These are phyloP conservation scores for Cystofilobasidium ferigula DNA, from an alignment of 768 basidiomycete species.

Conservation along the genomic window DNA sequence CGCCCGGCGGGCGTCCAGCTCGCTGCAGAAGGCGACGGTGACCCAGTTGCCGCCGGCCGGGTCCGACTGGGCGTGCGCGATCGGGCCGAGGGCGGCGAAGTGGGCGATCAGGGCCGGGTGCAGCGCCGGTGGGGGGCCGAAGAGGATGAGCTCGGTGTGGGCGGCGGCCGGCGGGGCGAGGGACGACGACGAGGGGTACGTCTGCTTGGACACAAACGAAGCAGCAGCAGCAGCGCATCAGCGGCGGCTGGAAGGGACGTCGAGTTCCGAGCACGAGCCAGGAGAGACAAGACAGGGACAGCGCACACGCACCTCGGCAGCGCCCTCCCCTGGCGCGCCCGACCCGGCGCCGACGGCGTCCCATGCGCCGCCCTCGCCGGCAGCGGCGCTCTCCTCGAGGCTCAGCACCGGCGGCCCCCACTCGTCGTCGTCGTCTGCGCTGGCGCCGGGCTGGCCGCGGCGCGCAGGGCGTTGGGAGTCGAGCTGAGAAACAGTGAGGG, in stretches of 20 bases:
- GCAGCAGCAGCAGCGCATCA: not conserved
- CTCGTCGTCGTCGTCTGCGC: slow-evolving; percentile 11
- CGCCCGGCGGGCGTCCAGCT: slow-evolving; percentile 62
- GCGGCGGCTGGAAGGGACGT: not conserved
- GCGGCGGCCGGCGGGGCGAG: not conserved
- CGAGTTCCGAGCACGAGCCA: not conserved
- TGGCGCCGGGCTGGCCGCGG: no score
- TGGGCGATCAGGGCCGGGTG: slow-evolving; percentile 45
- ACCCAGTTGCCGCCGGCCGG: slow-evolving; percentile 69
- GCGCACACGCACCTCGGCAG: not conserved
- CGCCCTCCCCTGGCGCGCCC: not conserved
- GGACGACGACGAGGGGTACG: not conserved
- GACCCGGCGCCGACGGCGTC: not conserved
- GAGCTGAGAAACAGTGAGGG: not conserved
- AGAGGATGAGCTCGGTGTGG: slow-evolving; percentile 51
- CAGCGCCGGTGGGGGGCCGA: slow-evolving; percentile 77
- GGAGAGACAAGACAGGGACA: not conserved
- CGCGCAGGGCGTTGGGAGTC: not conserved
- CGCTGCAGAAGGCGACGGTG: slow-evolving; percentile 58
- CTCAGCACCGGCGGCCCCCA: slow-evolving; percentile 15
- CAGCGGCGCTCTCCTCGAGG: slow-evolving; percentile 14
- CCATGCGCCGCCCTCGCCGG: not conserved
- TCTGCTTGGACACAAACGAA: not conserved
- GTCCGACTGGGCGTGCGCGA: slow-evolving; percentile 58
- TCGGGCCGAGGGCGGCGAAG: slow-evolving; percentile 47